Evolutionary conservation across 192 early-diverging fungal species (phyloP).

Genomic region (Polychytrium aggregatum): DNA sequence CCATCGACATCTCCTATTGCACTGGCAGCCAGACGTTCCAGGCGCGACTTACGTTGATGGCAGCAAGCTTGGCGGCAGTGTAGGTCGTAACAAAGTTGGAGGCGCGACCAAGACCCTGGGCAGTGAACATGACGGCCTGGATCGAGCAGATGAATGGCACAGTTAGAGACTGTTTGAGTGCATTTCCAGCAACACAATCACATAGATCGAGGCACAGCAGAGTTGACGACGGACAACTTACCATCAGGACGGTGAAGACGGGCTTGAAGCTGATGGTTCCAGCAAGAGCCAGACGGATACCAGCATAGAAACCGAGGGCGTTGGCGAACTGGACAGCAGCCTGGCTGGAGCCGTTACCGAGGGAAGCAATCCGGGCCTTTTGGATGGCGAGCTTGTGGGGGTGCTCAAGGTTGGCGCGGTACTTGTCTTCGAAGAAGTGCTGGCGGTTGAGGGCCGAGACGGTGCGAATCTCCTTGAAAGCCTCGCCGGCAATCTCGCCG

Average conservation of each 20-base stretch:
- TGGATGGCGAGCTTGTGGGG: conserved; percentile 59
- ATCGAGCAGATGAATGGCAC: too few relatives aligned
- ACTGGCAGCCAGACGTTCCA: too few relatives aligned
- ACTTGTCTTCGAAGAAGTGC: conserved; percentile 55
- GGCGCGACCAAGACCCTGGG: conserved; percentile 29
- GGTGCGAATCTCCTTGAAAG: conserved; percentile 74
- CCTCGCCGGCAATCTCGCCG: conserved; percentile 67
- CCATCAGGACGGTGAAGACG: conserved; percentile 25
- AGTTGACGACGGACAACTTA: too few relatives aligned
- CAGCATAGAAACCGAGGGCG: conserved; percentile 74
- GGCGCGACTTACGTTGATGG: conserved; percentile 50
- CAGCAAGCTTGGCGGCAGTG: conserved; percentile 60
- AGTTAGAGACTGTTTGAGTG: too few relatives aligned
- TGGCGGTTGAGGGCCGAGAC: conserved; percentile 65
- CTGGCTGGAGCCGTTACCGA: conserved; percentile 64
- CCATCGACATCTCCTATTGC: too few relatives aligned
- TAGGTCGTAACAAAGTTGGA: conserved; percentile 54
- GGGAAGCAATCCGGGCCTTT: conserved; percentile 46
- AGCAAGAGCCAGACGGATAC: too few relatives aligned
- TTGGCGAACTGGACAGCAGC: conserved; percentile 57
- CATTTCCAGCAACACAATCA: too few relatives aligned
- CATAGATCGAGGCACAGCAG: too few relatives aligned
- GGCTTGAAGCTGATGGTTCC: conserved; percentile 18
- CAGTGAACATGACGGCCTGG: conserved; percentile 58
- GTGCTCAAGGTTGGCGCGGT: conserved; percentile 39